A percentile compares a stretch with the other conserved stretches of the same genome.
phyloP scores from a whole-genome alignment of 345 rosid species.

The Gossypium australe region DNA sequence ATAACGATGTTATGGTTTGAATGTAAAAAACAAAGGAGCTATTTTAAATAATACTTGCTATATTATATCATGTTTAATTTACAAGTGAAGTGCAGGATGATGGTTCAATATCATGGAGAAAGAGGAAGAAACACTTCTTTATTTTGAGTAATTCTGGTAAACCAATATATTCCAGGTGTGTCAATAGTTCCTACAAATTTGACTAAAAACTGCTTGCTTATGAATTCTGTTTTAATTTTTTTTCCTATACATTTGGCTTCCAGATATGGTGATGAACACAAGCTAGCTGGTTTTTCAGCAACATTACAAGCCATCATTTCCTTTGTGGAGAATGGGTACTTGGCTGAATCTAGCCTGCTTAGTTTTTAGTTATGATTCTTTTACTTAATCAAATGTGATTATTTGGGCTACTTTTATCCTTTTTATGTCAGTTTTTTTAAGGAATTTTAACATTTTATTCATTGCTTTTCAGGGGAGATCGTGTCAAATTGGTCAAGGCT shows the following conservation, averaged over 20 bases:
- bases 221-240: neutral
- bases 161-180: conserved; percentile 95
- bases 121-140: conserved; percentile 98
- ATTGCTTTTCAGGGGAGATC: conserved; percentile 39
- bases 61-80: conserved; percentile 22
- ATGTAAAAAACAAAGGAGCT: neutral
- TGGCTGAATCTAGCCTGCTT: conserved; percentile 7
- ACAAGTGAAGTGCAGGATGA: conserved; percentile 84
- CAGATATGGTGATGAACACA: conserved; percentile 98
- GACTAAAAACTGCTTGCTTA: neutral
- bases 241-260: conserved; percentile 13
- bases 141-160: conserved; percentile 94
- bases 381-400: neutral
- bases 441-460: neutral
- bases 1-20: neutral
- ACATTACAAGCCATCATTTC: conserved; percentile 98
- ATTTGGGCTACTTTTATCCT: neutral
- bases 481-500: conserved; percentile 45
- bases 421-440: conserved; percentile 32
- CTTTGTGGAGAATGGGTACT: conserved; percentile 93
- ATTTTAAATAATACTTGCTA: neutral
- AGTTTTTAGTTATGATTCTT: neutral
- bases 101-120: conserved; percentile 92
- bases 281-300: conserved; percentile 98
- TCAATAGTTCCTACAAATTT: neutral